Percentiles rank a stretch among this genome's conserved stretches.
phyloP scores from a whole-genome alignment of 345 rosid genomes.

The Hibiscus syriacus region DNA sequence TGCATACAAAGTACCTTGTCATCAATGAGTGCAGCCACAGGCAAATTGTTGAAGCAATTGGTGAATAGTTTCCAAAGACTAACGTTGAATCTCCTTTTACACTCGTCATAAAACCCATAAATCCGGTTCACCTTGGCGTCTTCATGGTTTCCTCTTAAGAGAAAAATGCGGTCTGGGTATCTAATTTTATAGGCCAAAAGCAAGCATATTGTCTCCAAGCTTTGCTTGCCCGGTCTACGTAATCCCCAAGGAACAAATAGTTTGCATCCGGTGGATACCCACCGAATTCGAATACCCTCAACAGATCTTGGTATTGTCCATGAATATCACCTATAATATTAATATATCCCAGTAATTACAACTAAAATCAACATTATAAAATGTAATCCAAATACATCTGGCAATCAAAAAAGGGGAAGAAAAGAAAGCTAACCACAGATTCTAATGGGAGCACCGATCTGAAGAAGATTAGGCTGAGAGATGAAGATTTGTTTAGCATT shows the following conservation, averaged over 20 bases:
- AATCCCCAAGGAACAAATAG: constrained; percentile 94
- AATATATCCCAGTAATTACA: not conserved
- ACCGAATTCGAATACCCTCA: constrained; percentile 75
- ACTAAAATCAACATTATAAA: no score
- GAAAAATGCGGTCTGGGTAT: constrained; percentile 58
- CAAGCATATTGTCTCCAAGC: constrained; percentile 92
- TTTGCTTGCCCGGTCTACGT: constrained; percentile 94
- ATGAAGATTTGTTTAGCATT: constrained; percentile 92
- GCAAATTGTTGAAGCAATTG: constrained; percentile 86
- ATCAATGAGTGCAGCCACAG: constrained; percentile 87
- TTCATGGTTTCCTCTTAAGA: constrained; percentile 96
- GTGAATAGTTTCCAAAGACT: constrained; percentile 92
- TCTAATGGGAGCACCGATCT: constrained; percentile 73
- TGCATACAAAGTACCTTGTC: constrained; percentile 95
- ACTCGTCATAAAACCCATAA: constrained; percentile 97
- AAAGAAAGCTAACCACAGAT: constrained; percentile 64
- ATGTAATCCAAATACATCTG: no score
- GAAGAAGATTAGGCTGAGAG: constrained; percentile 76
- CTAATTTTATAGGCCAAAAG: constrained; percentile 93
- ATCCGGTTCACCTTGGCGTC: constrained; percentile 93
- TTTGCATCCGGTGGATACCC: constrained; percentile 88
- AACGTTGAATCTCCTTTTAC: constrained; percentile 91
- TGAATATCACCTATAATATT: constrained; percentile 70
- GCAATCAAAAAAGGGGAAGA: not conserved
- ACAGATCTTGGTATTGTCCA: constrained; percentile 93